Percentiles rank a stretch among this genome's conserved stretches.
Evolutionary conservation across 441 rosid genomes (phyloP).

Genomic region (Capsella rubella): DNA sequence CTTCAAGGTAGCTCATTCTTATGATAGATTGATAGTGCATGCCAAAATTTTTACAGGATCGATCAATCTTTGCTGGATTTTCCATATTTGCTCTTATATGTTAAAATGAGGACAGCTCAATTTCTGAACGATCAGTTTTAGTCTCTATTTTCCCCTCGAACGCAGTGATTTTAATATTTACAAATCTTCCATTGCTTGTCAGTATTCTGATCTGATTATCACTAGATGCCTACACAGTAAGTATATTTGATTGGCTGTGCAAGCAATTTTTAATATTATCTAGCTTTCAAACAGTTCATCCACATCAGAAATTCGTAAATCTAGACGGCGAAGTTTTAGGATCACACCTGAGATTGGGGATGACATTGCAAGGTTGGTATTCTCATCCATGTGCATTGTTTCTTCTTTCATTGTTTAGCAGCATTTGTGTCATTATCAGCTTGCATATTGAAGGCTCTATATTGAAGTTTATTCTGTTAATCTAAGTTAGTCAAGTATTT

Average conservation of each 20-base stretch:
- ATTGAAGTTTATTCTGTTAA: slow-evolving; percentile 10
- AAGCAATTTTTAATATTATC: slow-evolving; percentile 37
- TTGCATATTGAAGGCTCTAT: slow-evolving; percentile 24
- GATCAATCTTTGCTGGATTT: slow-evolving; percentile 7
- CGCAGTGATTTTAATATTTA: background rate
- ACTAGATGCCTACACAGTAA: slow-evolving; percentile 5
- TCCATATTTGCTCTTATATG: slow-evolving; percentile 3
- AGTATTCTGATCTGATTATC: slow-evolving; percentile 19
- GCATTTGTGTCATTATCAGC: slow-evolving; percentile 27
- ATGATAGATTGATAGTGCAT: slow-evolving; percentile 2
- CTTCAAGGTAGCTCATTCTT: slow-evolving; percentile 72
- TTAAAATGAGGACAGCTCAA: background rate
- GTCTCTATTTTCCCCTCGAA: slow-evolving; percentile 18
- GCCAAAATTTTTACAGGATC: background rate
- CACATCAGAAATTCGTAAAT: slow-evolving; percentile 79
- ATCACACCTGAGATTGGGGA: slow-evolving; percentile 99
- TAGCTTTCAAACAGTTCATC: slow-evolving; percentile 82
- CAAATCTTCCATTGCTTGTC: slow-evolving; percentile 6
- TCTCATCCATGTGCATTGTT: slow-evolving; percentile 29
- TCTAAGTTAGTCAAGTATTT: slow-evolving; percentile 8
- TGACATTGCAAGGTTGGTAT: slow-evolving; percentile 94
- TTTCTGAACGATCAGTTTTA: background rate
- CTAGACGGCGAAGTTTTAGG: slow-evolving; percentile 92
- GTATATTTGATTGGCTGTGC: slow-evolving; percentile 18
- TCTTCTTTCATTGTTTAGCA: slow-evolving; percentile 31